A percentile compares a stretch with the other conserved stretches of the same genome.
Evolutionary conservation across 148 eudicot species (phyloP).

Genomic region (Rhododendron henanense): DNA sequence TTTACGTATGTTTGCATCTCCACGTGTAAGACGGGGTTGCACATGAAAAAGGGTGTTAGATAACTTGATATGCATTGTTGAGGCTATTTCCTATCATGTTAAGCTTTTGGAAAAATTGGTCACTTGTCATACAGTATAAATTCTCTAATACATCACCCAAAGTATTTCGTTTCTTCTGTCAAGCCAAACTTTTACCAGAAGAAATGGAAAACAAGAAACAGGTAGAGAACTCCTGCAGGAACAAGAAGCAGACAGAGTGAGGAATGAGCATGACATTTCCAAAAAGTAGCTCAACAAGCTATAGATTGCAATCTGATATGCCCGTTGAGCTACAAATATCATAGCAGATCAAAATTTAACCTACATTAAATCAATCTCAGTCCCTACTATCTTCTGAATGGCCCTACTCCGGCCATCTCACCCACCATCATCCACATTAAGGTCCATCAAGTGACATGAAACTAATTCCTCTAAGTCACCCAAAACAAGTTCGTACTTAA

Average conservation of each 20-base stretch:
- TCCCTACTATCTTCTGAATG: background rate
- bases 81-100: background rate
- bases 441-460: slow-evolving; percentile 2
- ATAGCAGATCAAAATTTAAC: background rate
- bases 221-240: background rate
- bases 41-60: background rate
- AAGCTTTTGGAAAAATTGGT: background rate
- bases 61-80: background rate
- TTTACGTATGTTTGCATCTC: background rate
- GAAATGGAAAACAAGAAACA: background rate
- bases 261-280: background rate
- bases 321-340: background rate
- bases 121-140: background rate
- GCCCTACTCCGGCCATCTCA: background rate
- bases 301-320: background rate
- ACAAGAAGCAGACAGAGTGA: background rate
- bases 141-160: background rate
- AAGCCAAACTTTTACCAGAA: background rate
- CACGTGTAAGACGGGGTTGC: background rate
- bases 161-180: background rate
- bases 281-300: background rate
- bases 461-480: background rate
- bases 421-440: background rate
- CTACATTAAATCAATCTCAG: background rate
- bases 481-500: background rate